Evolutionary conservation across 2,329 filamentous ascomycete species (phyloP).

Genomic region (Emergomyces pasteurianus): DNA sequence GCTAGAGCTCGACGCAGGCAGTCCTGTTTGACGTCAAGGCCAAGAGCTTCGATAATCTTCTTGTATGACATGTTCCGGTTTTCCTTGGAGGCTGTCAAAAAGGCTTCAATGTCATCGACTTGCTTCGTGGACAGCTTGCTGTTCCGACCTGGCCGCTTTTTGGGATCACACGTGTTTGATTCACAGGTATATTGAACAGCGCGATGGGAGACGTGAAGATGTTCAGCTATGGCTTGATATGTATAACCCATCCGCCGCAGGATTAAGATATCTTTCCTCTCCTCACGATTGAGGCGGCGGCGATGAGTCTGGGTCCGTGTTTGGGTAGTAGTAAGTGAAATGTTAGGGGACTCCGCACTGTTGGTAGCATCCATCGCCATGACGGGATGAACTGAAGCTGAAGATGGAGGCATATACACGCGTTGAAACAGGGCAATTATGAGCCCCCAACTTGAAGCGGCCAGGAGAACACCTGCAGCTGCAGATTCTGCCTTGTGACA

Average conservation of each 20-base stretch:
- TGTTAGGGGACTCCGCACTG: background rate
- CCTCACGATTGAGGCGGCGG: conserved; percentile 1
- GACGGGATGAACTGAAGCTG: background rate
- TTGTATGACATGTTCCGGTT: background rate
- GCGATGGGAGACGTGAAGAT: background rate
- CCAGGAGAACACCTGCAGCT: background rate
- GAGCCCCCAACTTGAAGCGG: background rate
- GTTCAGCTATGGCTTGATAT: background rate
- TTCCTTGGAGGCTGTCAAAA: background rate
- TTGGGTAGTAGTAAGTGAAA: background rate
- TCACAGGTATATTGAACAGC: conserved; percentile 1
- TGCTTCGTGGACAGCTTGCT: background rate
- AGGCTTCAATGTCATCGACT: background rate
- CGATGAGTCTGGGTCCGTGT: background rate
- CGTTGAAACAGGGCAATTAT: background rate
- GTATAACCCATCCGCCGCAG: background rate
- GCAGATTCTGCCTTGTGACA: background rate
- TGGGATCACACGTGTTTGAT: background rate
- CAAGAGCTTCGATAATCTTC: conserved; percentile 1
- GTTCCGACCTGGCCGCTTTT: background rate
- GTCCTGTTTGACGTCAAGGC: conserved; percentile 1
- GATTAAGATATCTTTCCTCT: background rate
- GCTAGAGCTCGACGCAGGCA: background rate
- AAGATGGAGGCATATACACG: background rate
- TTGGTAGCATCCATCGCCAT: background rate